Evolutionary conservation across 1,284 basidiomycete genomes (phyloP), one percentile per base, ranked within the genome.

Genomic region (Ustilago shanxiensis): DNA sequence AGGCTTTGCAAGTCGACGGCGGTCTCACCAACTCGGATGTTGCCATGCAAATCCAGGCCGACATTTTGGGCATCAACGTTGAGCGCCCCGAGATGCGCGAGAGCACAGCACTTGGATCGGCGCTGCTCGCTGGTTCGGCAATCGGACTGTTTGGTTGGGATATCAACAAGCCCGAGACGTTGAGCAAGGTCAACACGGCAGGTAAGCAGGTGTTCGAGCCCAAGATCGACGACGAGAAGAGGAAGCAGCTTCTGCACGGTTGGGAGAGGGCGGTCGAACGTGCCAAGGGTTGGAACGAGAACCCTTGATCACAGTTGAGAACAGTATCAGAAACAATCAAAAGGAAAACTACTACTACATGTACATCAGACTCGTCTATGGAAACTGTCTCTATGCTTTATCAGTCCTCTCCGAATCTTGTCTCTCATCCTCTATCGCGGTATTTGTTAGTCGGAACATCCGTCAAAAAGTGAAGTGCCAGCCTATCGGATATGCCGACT

Each of bases 41-140:
- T 20, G 92, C 92, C 4, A 98, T 98, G 95, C 91, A 92, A 85
- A 89, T 98, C 59, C 90, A 98, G 81, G 95, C 96, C 2, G 93
- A 98, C 85, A 89, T 98, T 54, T 93, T 95, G 28, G 96, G 95
- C 13, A 95, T 98, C 87, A 91, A 91, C 24, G 94, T 99, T 65
- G 89, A 95, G 72, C 89, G 96, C 60, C 95, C 96, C 16, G 92
- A 94, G 83, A 99, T 99, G 96, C 89, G 95, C 86, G 96, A 99
- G 93, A 95, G 94, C 10, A 99, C 96, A 7, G 96, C 97, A 6
- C 89, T 99, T 44, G 96, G 96, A n/a, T 94, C 95, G 10, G 97
- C 97, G 20, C 88, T 99, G 45, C 90, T 98, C n/a, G 96, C 97
- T 16, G 97, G 93, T 16, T 90, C 93, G 45, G 95, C 96, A 0